Conservation (phyloP, 345 rosid species). For the Kandelia obovata region DNA sequence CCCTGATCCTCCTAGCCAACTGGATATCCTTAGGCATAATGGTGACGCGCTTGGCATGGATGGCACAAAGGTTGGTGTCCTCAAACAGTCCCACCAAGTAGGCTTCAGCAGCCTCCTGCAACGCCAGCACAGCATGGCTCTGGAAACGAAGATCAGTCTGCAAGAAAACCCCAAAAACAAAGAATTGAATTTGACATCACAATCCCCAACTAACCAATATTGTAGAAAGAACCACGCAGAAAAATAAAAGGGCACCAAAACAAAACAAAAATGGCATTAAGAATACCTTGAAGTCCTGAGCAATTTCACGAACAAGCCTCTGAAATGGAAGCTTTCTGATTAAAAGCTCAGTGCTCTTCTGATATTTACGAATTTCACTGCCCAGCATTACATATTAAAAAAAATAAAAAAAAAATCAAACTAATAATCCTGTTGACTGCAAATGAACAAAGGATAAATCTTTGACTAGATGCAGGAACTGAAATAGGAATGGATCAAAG, state of each 20-base stretch:
- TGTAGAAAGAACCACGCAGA: not conserved
- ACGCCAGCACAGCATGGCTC: conserved; percentile 11
- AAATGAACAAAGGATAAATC: not conserved
- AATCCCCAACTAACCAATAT: not conserved
- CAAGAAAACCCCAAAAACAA: not conserved
- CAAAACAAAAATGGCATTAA: rapidly evolving
- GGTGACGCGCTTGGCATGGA: conserved; percentile 11
- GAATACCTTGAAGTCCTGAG: conserved; percentile 21
- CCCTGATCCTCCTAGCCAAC: conserved; percentile 11
- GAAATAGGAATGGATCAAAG: not conserved
- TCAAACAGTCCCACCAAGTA: conserved; percentile 11
- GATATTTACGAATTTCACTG: conserved; percentile 22
- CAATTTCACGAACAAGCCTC: conserved; percentile 26
- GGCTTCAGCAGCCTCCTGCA: conserved; percentile 18
- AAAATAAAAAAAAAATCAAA: too few species aligned
- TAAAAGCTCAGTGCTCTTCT: conserved; percentile 18
- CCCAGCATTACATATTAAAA: not conserved
- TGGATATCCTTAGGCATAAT: conserved; percentile 15
- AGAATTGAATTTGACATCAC: not conserved
- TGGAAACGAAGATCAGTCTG: conserved; percentile 17
- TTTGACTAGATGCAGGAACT: not conserved
- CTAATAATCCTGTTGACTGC: too few species aligned
- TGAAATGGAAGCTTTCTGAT: conserved; percentile 18
- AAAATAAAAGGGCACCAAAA: not conserved
- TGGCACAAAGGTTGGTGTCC: conserved; percentile 14